phyloP scores from a whole-genome alignment of 495 filamentous ascomycete species.

The Tetracladium setigerum region DNA sequence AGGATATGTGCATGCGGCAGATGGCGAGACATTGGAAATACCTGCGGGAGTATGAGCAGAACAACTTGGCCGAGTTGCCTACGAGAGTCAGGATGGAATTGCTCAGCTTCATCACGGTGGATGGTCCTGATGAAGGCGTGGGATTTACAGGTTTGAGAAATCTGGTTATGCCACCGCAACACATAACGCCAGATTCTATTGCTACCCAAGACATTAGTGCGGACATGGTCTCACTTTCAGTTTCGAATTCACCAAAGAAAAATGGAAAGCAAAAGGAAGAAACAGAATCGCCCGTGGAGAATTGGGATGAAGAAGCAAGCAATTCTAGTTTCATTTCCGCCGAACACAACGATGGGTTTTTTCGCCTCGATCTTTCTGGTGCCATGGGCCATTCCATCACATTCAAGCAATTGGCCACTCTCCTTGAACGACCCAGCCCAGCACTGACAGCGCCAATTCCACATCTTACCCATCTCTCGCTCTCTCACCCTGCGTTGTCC shows the following conservation, averaged over 20 bases:
- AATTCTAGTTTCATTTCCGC: slow-evolving; percentile 19
- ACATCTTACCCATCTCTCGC: slow-evolving; percentile 48
- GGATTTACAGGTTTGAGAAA: slow-evolving; percentile 30
- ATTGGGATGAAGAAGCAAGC: slow-evolving; percentile 11
- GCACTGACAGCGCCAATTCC: slow-evolving; percentile 26
- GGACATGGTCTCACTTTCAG: no score
- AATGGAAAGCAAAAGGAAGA: no score
- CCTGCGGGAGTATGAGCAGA: slow-evolving; percentile 56
- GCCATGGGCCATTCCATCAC: slow-evolving; percentile 50
- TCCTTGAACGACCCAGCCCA: slow-evolving; percentile 31
- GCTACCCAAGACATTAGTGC: slow-evolving; percentile 3
- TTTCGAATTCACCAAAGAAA: no score
- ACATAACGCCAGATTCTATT: slow-evolving; percentile 26
- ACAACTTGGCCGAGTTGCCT: slow-evolving; percentile 58
- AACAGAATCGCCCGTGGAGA: slow-evolving; percentile 6
- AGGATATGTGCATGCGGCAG: slow-evolving; percentile 45
- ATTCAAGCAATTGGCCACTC: slow-evolving; percentile 50
- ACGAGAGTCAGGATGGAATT: slow-evolving; percentile 51
- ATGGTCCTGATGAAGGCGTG: slow-evolving; percentile 38
- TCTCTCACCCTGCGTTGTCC: slow-evolving; percentile 34
- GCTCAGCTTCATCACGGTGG: slow-evolving; percentile 54
- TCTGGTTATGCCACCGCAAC: slow-evolving; percentile 1
- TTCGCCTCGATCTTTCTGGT: slow-evolving; percentile 55
- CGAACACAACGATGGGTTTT: slow-evolving; percentile 42
- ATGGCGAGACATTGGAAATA: slow-evolving; percentile 65